These are phyloP conservation scores for Neurospora sublineolata DNA, from an alignment of 495 filamentous ascomycete species.

Conservation along the genomic window DNA sequence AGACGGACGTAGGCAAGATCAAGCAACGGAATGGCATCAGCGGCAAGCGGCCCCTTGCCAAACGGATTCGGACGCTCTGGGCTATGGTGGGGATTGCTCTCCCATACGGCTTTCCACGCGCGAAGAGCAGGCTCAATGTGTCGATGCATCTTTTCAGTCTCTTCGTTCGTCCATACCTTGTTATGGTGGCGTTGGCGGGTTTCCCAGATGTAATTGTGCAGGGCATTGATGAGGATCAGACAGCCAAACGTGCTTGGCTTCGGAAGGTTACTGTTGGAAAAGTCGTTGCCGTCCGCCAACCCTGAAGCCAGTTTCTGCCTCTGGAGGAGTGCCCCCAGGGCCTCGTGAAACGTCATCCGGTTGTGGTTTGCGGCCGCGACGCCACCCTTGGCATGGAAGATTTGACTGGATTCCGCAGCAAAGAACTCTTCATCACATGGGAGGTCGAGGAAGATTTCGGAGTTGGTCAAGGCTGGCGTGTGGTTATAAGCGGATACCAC, in stretches of 20 bases:
- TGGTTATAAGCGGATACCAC: slow-evolving; percentile 90
- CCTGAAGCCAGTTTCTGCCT: slow-evolving; percentile 30
- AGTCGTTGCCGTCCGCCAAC: slow-evolving; percentile 31
- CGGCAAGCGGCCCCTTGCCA: slow-evolving; percentile 78
- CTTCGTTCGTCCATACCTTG: slow-evolving; percentile 79
- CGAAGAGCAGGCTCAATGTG: slow-evolving; percentile 90
- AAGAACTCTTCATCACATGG: slow-evolving; percentile 93
- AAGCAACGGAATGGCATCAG: slow-evolving; percentile 87
- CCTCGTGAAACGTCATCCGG: slow-evolving; percentile 57
- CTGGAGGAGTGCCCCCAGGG: slow-evolving; percentile 68
- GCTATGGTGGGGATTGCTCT: slow-evolving; percentile 74
- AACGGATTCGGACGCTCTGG: slow-evolving; percentile 81
- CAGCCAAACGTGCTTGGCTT: slow-evolving; percentile 92
- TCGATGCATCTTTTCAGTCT: slow-evolving; percentile 91
- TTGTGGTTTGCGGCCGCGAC: slow-evolving; percentile 52
- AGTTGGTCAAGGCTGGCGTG: slow-evolving; percentile 81
- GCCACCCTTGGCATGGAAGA: slow-evolving; percentile 70
- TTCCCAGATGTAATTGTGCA: slow-evolving; percentile 99
- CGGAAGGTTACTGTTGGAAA: slow-evolving; percentile 49
- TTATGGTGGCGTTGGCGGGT: slow-evolving; percentile 84
- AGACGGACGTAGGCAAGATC: slow-evolving; percentile 90
- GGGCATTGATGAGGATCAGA: slow-evolving; percentile 82
- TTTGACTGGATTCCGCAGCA: slow-evolving; percentile 65
- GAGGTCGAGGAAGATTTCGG: slow-evolving; percentile 81
- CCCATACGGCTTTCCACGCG: slow-evolving; percentile 94